Evolutionary conservation across 2,329 filamentous ascomycete genomes (phyloP), one percentile per base, ranked within the genome.

Genomic region (Esteya vermicola): DNA sequence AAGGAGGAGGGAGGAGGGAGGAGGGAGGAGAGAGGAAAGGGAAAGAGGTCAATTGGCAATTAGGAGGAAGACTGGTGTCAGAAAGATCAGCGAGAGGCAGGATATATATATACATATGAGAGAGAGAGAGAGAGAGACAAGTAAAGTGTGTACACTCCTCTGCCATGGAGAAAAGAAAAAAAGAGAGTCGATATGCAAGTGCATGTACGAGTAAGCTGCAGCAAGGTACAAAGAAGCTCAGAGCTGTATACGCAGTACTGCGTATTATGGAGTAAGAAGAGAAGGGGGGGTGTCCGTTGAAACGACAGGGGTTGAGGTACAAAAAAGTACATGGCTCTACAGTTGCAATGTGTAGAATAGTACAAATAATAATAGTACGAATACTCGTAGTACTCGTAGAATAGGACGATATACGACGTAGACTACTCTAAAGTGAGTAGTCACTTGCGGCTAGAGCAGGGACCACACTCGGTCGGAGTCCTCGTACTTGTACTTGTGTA

Each of bases 371-470:
- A n/a, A n/a, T n/a, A n/a, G n/a, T n/a, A n/a, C n/a, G n/a, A n/a
- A n/a, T n/a, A n/a, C n/a, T n/a, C n/a, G n/a, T n/a, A n/a, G n/a
- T n/a, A n/a, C n/a, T n/a, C n/a, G 36, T 36, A 13, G 36, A 39
- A 41, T 30, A 9, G 28, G 34, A 26, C 34, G 36, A 34, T 22
- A 31, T 36, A 26, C 36, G 30, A 30, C 25, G 26, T 37, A 23
- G 36, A 37, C 27, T 34, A 38, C 26, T 23, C 20, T 40, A 21
- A 32, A 36, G 22, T 44, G 33, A 38, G 36, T 30, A 36, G 31
- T 44, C 36, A 44, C 20, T 39, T 39, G 36, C 39, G 39, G 33
- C 43, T 44, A 42, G 30, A 38, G 28, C 28, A 36, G 22, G 28
- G 39, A 26, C 39, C 43, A 37, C 31, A 16, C 26, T 27, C 42